Base-by-base conservation (phyloP, 2,329 filamentous ascomycete species). In the Fusarium sulawesiense region DNA sequence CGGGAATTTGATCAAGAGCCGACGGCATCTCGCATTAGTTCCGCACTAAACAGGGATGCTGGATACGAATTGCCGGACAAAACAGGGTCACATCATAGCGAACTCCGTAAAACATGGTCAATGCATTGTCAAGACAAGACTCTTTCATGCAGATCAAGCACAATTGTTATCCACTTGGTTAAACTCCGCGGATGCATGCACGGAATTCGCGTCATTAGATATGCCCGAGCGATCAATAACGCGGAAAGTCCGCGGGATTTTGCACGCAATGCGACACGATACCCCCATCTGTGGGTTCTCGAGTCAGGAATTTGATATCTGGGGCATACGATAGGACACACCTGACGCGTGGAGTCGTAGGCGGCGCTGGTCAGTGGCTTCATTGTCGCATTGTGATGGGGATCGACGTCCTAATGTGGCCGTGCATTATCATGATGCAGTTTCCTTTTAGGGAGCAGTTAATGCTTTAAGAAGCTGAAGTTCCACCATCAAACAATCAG, bases 41-140 rank as follows among this genome's bases (percentile, higher is more conserved):
- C 14, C 12, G 32, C 9, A 10, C 49, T 41, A 41, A 41, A 34
- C 32, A 51, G 18, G 49, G 49, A 7, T 27, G 25, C 9, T 27
- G 49, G 49, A 21, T 51, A 25, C 49, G 32, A 51, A 51, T 41
- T 51, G 49, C 49, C 49, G 49, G 6, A 3, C 11, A n/a, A 11
- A 14, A 27, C 21, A 20, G 21, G 48, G 32, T n/a, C 12, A 8
- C 48, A 21, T 23, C 32, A 13, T 41, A 12, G 37, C 6, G 18
- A 37, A 37, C 5, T 37, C 34, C 34, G 34, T 4, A n/a, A 37
- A 37, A 20, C 13, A 10, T 51, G 23, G 49, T 27, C 49, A 51
- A 41, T 41, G 32, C 49, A 27, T n/a, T 3, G 32, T 21, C 12
- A 21, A 41, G 6, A 8, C 18, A 27, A 41, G 18, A 41, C 14